Base-by-base conservation (phyloP, 805 yeast genomes). In the Debaryomyces maramus region DNA sequence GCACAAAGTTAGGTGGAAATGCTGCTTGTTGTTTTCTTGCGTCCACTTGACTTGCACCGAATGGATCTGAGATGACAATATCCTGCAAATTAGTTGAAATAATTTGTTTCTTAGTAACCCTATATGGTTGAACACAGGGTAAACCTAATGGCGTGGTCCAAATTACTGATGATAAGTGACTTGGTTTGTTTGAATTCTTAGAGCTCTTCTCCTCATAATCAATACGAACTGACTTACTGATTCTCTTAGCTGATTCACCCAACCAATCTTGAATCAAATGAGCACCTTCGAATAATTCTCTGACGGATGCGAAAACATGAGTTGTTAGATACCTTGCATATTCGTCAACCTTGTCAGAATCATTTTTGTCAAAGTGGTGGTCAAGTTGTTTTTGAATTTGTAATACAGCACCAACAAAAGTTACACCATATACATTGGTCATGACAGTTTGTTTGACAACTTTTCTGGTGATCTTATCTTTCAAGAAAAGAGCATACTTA, bases 361-460 rank as follows among this genome's bases (percentile, higher is more conserved):
- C 65, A 33, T 70, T 71, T 39, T 77, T 67, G 17, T 70, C 78
- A 41, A 77, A 79, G 37, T 78, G 61, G 35, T 79, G 82, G 21
- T 75, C 77, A 40, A 91, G 66, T 56, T 90, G 90, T 54, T 83
- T 85, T 41, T 80, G 78, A 54, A 91, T 88, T 65, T 91, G 99
- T 3, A 82, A 83, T 13, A 88, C 79, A 0, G 98, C 99, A 13
- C 99, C 99, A 46, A 88, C 77, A 57, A 78, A 88, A 0, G 99
- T 91, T 9, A 91, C 99, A 53, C 99, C 99, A 58, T 91, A 91
- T 26, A 91, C 99, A 55, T 89, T 90, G 0, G 99, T 91, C 99
- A 91, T 91, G 18, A 91, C 98, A 0, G 99, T 88, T 60, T 91
- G 99, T 58, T 91, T 91, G 26, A 93, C 96, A 33, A 93, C 83